Conservation (phyloP, 2,329 filamentous ascomycete genomes). For the Alternaria panax region DNA sequence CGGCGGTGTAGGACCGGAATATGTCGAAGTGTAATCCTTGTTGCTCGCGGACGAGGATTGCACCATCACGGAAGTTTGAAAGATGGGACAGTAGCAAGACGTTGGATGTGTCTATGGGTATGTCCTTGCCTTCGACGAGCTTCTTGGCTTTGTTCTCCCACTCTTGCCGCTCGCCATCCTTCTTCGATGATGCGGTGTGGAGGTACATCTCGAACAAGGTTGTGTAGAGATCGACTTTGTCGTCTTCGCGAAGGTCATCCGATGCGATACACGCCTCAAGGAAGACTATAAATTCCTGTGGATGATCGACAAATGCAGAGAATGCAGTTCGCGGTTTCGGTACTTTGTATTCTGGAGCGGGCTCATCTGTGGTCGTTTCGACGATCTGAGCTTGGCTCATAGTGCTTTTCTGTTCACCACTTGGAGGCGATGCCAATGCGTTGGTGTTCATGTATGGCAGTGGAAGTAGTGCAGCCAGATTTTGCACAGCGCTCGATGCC, state of each 20-base stretch:
- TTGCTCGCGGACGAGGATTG: slow-evolving; percentile 90
- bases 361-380: slow-evolving; percentile 61
- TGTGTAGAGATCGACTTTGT: slow-evolving; percentile 87
- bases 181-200: slow-evolving; percentile 81
- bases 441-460: slow-evolving; percentile 82
- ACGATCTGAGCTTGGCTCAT: slow-evolving; percentile 62
- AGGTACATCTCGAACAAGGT: slow-evolving; percentile 99
- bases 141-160: slow-evolving; percentile 94
- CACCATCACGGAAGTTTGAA: slow-evolving; percentile 88
- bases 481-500: slow-evolving; percentile 82
- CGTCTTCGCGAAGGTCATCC: slow-evolving; percentile 71
- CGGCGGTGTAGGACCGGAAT: slow-evolving; percentile 92
- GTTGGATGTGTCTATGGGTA: slow-evolving; percentile 91
- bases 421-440: slow-evolving; percentile 62
- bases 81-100: slow-evolving; percentile 91
- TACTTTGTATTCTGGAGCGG: slow-evolving; percentile 70
- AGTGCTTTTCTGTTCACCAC: slow-evolving; percentile 61
- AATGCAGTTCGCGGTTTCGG: slow-evolving; percentile 90
- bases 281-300: slow-evolving; percentile 90
- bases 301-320: slow-evolving; percentile 94
- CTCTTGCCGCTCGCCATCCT: slow-evolving; percentile 72
- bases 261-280: slow-evolving; percentile 85
- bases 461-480: slow-evolving; percentile 81
- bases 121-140: slow-evolving; percentile 80
- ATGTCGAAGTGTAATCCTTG: slow-evolving; percentile 93